Conservation (phyloP, 202 grass and related monocot species). For the Saccharum hybrid region DNA sequence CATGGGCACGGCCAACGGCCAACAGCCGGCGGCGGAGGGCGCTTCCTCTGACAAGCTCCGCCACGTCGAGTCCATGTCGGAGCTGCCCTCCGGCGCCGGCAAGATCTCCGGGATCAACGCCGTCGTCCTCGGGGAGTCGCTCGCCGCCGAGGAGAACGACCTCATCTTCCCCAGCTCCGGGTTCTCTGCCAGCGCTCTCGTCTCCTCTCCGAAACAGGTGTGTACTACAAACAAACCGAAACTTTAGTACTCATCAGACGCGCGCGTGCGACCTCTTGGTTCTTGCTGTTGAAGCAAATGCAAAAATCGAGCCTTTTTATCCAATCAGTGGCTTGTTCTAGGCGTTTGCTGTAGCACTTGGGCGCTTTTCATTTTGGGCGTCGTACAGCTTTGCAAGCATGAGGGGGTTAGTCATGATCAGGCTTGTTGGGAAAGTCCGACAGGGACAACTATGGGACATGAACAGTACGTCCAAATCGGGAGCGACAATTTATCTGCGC, state of each 20-base stretch:
- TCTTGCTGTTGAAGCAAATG: neutral
- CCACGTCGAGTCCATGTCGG: conserved; percentile 82
- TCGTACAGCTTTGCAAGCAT: neutral
- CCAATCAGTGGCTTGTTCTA: neutral
- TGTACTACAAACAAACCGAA: no score
- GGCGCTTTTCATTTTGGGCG: conserved; percentile 15
- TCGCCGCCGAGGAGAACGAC: conserved; percentile 83
- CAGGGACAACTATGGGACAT: conserved; percentile 48
- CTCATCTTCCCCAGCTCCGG: conserved; percentile 71
- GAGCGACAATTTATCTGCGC: neutral
- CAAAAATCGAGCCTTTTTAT: neutral
- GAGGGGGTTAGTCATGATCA: conserved; percentile 38
- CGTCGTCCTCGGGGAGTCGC: conserved; percentile 79
- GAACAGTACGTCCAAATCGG: conserved; percentile 7
- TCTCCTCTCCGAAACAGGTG: conserved; percentile 81
- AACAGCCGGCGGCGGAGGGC: conserved; percentile 47
- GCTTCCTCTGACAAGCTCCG: conserved; percentile 56
- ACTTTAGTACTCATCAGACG: neutral
- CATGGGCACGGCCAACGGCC: conserved; percentile 62
- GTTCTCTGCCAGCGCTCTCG: conserved; percentile 71
- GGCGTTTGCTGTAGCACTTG: conserved; percentile 20
- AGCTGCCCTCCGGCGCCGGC: conserved; percentile 72
- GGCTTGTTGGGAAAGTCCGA: conserved; percentile 21
- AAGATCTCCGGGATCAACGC: conserved; percentile 69
- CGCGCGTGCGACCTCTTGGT: neutral